phyloP scores from a whole-genome alignment of 768 basidiomycete genomes.

The Leccinum fibrillosum region DNA sequence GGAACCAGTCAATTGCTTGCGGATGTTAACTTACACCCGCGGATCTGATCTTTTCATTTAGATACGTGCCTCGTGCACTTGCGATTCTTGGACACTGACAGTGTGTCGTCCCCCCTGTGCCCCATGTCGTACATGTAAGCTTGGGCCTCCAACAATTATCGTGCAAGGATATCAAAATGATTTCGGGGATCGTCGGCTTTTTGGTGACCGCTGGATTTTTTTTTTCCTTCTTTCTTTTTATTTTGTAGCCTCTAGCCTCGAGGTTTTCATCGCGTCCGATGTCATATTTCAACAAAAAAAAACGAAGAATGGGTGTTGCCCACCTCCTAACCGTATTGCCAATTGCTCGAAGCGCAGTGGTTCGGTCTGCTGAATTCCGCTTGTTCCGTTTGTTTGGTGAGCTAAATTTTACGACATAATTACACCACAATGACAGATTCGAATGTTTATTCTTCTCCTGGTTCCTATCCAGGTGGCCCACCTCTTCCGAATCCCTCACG shows the following conservation, averaged over 20 bases:
- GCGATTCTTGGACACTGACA: background rate
- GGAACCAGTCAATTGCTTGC: conserved; percentile 15
- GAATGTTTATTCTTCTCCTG: conserved; percentile 9
- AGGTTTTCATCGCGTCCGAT: conserved; percentile 5
- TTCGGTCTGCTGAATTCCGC: conserved; percentile 9
- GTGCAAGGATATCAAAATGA: background rate
- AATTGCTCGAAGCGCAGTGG: conserved; percentile 13
- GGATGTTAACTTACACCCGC: conserved; percentile 27
- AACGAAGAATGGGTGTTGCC: conserved; percentile 2
- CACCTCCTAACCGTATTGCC: conserved; percentile 14
- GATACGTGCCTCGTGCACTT: conserved; percentile 25
- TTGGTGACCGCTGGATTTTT: background rate
- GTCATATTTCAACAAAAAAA: conserved; percentile 7
- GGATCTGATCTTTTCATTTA: conserved; percentile 28
- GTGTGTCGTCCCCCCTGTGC: conserved; percentile 7
- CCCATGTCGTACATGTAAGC: conserved; percentile 1
- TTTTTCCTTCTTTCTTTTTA: background rate
- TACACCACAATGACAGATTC: conserved; percentile 25
- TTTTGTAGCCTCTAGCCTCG: background rate
- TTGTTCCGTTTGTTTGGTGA: conserved; percentile 21
- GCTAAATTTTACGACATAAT: conserved; percentile 32
- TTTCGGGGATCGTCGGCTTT: background rate
- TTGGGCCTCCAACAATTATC: background rate
- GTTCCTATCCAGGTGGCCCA: conserved; percentile 5
- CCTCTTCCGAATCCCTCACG: background rate